Conservation (phyloP, 2,329 filamentous ascomycete genomes). For the Pseudogymnoascus sp. region DNA sequence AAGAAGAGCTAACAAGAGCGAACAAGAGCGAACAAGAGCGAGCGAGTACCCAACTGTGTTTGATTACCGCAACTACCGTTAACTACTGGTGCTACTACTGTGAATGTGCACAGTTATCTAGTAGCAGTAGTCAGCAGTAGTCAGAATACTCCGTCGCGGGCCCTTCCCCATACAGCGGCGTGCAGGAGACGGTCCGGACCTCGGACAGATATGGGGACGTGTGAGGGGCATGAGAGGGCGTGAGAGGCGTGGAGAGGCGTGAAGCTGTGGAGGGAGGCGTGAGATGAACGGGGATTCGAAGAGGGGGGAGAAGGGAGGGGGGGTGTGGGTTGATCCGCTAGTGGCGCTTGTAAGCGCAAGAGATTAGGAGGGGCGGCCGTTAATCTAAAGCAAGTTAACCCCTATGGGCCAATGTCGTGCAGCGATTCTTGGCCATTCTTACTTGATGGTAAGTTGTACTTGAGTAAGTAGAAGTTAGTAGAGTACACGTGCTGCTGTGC, state of each 20-base stretch:
- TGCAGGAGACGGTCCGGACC: not conserved
- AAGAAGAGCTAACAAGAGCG: not conserved
- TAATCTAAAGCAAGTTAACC: not conserved
- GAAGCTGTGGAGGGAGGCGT: not conserved
- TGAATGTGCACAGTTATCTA: not conserved
- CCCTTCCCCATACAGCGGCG: constrained; percentile 2
- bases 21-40: not conserved
- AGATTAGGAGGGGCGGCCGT: constrained; percentile 1
- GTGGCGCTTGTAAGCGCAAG: not conserved
- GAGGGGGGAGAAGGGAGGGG: not conserved
- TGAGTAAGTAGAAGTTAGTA: not conserved
- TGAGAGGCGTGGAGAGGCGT: not conserved
- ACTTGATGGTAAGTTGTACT: not conserved
- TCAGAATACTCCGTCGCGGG: not conserved
- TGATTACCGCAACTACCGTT: not conserved
- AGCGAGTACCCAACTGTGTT: not conserved
- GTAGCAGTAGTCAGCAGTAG: not conserved
- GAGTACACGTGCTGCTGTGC: not conserved
- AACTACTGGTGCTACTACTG: not conserved
- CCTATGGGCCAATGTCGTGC: not conserved
- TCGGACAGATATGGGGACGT: not conserved
- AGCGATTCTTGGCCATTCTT: not conserved
- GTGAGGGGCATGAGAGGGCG: not conserved
- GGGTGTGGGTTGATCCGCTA: not conserved
- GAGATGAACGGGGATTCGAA: not conserved